Percentiles rank a stretch among this genome's conserved stretches.
Conservation (phyloP, 108 stramenopile species). For the Cyclotella sp. region DNA sequence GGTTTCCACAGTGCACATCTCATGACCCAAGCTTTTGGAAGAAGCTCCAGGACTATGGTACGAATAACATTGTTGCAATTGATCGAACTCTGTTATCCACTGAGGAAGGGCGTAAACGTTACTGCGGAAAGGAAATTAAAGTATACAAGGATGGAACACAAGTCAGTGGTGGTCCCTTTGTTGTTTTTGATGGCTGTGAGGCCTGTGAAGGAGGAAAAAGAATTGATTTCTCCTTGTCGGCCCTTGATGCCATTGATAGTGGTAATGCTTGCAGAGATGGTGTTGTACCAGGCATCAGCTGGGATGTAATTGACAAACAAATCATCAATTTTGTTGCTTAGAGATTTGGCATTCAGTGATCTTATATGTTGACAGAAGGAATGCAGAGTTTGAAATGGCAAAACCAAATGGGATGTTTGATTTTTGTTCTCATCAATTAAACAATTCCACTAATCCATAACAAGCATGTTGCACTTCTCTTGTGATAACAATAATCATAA, state of each 20-base stretch:
- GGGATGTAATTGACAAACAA: constrained; percentile 11
- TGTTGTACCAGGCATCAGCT: constrained; percentile 6
- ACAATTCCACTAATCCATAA: too few relatives aligned
- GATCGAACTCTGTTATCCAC: constrained; percentile 6
- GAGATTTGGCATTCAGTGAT: background rate
- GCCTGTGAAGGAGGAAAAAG: background rate
- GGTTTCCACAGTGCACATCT: constrained; percentile 1
- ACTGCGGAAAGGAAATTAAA: constrained; percentile 20
- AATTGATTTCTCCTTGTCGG: constrained; percentile 17
- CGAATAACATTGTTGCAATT: constrained; percentile 22
- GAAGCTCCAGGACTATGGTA: constrained; percentile 14
- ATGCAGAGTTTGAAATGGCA: too few relatives aligned
- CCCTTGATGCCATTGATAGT: constrained; percentile 9
- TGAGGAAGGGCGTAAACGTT: constrained; percentile 10
- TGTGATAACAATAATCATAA: too few relatives aligned
- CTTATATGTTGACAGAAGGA: background rate
- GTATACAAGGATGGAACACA: constrained; percentile 17
- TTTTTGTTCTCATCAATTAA: too few relatives aligned
- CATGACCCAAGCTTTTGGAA: constrained; percentile 6
- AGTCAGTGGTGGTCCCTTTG: constrained; percentile 7
- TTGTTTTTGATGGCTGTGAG: constrained; percentile 21
- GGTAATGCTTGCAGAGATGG: constrained; percentile 17
- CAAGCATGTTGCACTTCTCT: too few relatives aligned
- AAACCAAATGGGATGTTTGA: too few relatives aligned
- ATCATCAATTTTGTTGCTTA: constrained; percentile 16